Evolutionary conservation across 371 early-diverging fungal species (phyloP).

Genomic region (Mucor racemosus): DNA sequence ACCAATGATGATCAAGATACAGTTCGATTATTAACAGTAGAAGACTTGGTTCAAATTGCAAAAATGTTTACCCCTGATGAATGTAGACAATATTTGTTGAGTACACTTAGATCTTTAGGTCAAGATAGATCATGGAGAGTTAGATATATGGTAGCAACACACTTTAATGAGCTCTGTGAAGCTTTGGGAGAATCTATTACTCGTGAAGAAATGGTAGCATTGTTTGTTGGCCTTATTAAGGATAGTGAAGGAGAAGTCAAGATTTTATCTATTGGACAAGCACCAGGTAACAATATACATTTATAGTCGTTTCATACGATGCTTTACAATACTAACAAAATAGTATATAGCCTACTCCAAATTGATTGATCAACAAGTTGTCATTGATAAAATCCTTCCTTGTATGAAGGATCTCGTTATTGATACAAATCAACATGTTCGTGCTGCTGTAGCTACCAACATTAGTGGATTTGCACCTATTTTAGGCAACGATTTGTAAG

Average conservation of each 20-base stretch:
- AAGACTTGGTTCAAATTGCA: conserved; percentile 89
- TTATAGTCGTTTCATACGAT: neutral
- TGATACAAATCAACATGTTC: conserved; percentile 96
- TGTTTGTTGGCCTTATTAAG: conserved; percentile 78
- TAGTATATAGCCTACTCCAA: conserved; percentile 64
- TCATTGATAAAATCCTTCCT: conserved; percentile 84
- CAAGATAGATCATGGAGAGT: conserved; percentile 97
- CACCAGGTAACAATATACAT: conserved; percentile 65
- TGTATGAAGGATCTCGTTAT: conserved; percentile 92
- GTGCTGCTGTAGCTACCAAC: conserved; percentile 93
- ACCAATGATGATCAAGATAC: conserved; percentile 95
- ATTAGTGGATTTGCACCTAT: conserved; percentile 94
- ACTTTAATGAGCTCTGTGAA: conserved; percentile 75
- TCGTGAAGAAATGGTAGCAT: conserved; percentile 39
- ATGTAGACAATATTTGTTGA: conserved; percentile 74
- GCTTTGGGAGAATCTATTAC: conserved; percentile 43
- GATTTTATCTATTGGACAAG: conserved; percentile 83
- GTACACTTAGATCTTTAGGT: conserved; percentile 76
- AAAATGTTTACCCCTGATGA: conserved; percentile 81
- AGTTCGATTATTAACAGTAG: conserved; percentile 93
- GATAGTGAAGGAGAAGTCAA: conserved; percentile 98
- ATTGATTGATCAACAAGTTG: conserved; percentile 77
- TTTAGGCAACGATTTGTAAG: conserved; percentile 89
- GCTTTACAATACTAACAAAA: neutral
- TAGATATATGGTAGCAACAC: conserved; percentile 95